Evolutionary conservation across 2,329 filamentous ascomycete genomes (phyloP).

Genomic region (Fusarium tanahbumbuense): DNA sequence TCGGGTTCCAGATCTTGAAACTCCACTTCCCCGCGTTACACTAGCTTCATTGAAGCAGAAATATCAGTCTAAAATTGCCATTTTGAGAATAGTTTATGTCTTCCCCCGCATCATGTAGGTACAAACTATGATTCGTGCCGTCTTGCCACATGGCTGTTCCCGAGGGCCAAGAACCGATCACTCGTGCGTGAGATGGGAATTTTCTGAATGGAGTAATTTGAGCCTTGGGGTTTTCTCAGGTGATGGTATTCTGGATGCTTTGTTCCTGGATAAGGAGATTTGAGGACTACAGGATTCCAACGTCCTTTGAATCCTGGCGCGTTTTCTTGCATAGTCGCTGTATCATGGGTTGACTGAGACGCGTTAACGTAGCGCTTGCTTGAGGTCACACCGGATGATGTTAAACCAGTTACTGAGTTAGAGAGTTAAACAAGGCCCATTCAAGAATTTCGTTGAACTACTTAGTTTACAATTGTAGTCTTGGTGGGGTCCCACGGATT

Average conservation of each 20-base stretch:
- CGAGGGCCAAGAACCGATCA: neutral
- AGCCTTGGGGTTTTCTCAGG: neutral
- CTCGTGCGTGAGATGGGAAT: neutral
- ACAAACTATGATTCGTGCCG: constrained; percentile 9
- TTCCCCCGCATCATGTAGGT: neutral
- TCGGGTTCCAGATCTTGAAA: neutral
- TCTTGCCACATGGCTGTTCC: neutral
- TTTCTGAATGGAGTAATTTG: no score
- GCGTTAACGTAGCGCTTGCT: neutral
- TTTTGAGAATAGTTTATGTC: constrained; percentile 9
- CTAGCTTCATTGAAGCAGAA: constrained; percentile 1
- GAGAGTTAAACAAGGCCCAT: no score
- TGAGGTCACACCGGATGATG: rapidly evolving
- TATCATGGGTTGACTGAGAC: neutral
- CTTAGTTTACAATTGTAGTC: no score
- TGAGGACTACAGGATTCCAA: rapidly evolving
- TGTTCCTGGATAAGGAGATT: neutral
- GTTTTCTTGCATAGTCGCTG: neutral
- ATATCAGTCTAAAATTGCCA: constrained; percentile 31
- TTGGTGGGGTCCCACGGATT: no score
- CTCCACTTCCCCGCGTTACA: neutral
- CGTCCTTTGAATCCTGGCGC: neutral
- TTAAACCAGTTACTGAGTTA: neutral
- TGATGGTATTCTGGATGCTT: neutral
- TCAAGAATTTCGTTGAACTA: rapidly evolving